Base-by-base conservation (phyloP, 129 eudicot genomes). In the Sambucus nigra region DNA sequence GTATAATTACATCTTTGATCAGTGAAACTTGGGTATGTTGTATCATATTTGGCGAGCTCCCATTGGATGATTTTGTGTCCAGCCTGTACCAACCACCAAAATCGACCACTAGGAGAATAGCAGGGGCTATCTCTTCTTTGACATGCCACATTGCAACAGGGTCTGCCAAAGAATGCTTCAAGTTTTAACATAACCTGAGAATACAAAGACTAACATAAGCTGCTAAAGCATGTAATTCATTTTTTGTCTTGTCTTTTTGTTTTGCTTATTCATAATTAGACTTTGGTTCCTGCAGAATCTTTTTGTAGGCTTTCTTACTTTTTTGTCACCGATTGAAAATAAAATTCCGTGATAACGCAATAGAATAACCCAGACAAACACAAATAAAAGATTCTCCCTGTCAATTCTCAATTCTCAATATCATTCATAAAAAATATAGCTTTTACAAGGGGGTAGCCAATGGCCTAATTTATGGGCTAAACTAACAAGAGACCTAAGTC, bases 81-180 rank as follows among this genome's bases (percentile, higher is more conserved):
- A 82, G 67, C 63, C 70, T 76, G 73, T 76, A 82, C 95, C 95
- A 91, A 45, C 98, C 98, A 55, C 98, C 95, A 72, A 91, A 91
- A 71, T 91, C 98, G 25, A 91, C 98, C 57, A 91, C 95, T 4
- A 91, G 84, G 65, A 91, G 84, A 46, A 91, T 54, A 10, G 94
- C 80, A 10, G 98, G 87, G 63, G 94, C 71, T 27, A 91, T 79
- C 66, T 91, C 98, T 12, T 68, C 86, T 75, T 65, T 82, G 42
- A 91, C 76, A 74, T 91, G 98, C 82, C 79, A 86, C 95, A 91
- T 81, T 44, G 98, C 94, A 74, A 91, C 89, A 64, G 98, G 98
- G 89, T 91, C 98, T 91, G 98, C 88, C 83, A 84, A 84, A 85
- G 71, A 89, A 84, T 76, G 86, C 95, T 80, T 82, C 85, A 88